A percentile compares a stretch with the other conserved stretches of the same genome.
Conservation (phyloP, 2,329 filamentous ascomycete species). For the Colletotrichum liriopes region DNA sequence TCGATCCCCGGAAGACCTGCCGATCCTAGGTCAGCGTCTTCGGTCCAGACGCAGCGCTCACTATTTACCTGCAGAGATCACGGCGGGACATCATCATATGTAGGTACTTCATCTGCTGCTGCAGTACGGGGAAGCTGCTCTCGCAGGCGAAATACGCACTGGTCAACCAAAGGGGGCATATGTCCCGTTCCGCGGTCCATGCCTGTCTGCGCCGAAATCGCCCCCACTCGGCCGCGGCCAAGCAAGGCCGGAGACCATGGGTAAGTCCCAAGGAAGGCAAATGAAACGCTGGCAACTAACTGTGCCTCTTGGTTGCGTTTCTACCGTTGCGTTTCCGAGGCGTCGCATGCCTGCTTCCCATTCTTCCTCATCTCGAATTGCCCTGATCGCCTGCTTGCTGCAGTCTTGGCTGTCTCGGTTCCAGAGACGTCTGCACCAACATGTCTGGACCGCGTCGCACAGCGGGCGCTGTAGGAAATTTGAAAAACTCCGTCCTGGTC, state of each 20-base stretch:
- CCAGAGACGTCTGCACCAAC: conserved; percentile 17
- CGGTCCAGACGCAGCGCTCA: not conserved
- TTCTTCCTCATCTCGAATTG: conserved; percentile 14
- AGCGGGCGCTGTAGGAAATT: conserved; percentile 3
- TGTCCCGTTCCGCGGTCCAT: conserved; percentile 24
- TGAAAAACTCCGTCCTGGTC: conserved; percentile 22
- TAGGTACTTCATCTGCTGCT: not conserved
- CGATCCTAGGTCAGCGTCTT: not conserved
- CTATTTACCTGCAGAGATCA: not conserved
- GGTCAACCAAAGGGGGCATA: conserved; percentile 14
- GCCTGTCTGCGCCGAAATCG: conserved; percentile 8
- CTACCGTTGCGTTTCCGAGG: conserved; percentile 17
- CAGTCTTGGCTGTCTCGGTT: conserved; percentile 39
- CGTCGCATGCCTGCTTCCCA: conserved; percentile 7
- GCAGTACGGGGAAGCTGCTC: not conserved
- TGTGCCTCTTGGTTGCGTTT: conserved; percentile 10
- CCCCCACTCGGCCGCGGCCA: conserved; percentile 22
- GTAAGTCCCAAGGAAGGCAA: conserved; percentile 4
- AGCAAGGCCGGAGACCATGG: conserved; percentile 13
- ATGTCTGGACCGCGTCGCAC: conserved; percentile 14
- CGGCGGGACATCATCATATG: not conserved
- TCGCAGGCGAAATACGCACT: conserved; percentile 3
- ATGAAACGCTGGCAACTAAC: conserved; percentile 15
- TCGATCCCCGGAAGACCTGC: not conserved
- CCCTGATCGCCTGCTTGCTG: conserved; percentile 33